Base-by-base conservation (phyloP, 192 early-diverging fungal genomes). In the Coemansia umbellata region DNA sequence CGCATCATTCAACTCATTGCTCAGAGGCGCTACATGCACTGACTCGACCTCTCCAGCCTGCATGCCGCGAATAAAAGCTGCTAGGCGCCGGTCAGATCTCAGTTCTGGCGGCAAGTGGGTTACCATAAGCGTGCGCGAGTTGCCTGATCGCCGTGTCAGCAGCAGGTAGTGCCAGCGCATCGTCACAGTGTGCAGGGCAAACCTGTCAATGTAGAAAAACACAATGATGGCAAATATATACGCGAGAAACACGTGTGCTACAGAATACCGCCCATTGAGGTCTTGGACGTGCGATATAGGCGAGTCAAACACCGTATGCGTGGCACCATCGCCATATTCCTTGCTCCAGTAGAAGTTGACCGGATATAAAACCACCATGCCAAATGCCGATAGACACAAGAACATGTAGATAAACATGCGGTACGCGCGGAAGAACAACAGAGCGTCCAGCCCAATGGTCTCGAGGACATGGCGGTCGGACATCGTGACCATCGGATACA, bases 121-220 rank as follows among this genome's bases (percentile, higher is more conserved):
- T 4, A 88, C 72, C 79, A 90, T 81, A 24, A 90, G 78, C 22
- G 85, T 85, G 32, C 87, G 82, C 18, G 85, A 50, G 23, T 60
- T 68, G 45, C 64, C 66, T 31, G 76, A 60, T 14, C 70, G 60
- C 28, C 65, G 33, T 7, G 70, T 78, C 28, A 69, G 55, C 24
- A 78, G 58, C 50, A 78, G 51, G 28, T 69, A 78, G 54, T 78
- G 76, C 76, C 76, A 78, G 8, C 76, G 76, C 63, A 78, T 66
- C 4, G 61, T 61, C n/a, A 78, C 43, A 0, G 58, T 61, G 54
- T 78, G 76, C 15, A 73, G 66, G 2, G 76, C 53, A 24, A 73
- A 78, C 19, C 76, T 52, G 55, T 73, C 60, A n/a, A 78, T 66
- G 48, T 63, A 69, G 60, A 72, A 78, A 31, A 65, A 73, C 45